These are phyloP conservation scores for Carex pumila DNA, from an alignment of 176 grass and related monocot genomes.

Conservation along the genomic window DNA sequence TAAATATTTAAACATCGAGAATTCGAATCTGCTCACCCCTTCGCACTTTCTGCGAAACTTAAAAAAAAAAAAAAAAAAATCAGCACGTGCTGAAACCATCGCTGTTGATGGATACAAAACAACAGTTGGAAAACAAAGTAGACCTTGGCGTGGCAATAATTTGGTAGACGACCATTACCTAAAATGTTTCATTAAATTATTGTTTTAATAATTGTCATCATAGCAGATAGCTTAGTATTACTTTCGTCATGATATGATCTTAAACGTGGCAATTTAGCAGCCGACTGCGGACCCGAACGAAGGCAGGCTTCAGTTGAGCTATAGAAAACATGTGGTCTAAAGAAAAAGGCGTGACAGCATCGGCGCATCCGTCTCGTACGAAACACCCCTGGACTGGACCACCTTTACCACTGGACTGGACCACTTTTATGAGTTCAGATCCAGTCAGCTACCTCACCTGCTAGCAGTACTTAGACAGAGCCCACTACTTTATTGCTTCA, in stretches of 20 bases:
- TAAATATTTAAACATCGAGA: too few species aligned
- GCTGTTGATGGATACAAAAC: not conserved
- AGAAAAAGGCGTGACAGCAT: not conserved
- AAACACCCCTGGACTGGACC: not conserved
- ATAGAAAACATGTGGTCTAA: not conserved
- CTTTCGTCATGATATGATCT: not conserved
- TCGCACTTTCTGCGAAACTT: too few species aligned
- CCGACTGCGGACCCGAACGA: not conserved
- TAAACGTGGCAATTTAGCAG: not conserved
- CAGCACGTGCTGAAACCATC: not conserved
- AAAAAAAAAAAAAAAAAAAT: not conserved
- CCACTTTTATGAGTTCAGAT: too few species aligned
- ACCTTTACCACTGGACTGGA: not conserved
- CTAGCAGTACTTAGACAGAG: too few species aligned
- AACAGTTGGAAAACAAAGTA: not conserved
- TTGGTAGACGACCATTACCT: not conserved
- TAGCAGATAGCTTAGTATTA: not conserved
- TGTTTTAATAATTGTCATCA: not conserved
- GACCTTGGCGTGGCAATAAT: not conserved
- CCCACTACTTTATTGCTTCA: too few species aligned
- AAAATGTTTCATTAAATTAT: not conserved
- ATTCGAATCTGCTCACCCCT: too few species aligned
- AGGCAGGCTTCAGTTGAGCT: not conserved
- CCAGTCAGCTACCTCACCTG: too few species aligned
- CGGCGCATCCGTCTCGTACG: not conserved